Evolutionary conservation across 257 asterid species (phyloP).

Genomic region (Catharanthus roseus): DNA sequence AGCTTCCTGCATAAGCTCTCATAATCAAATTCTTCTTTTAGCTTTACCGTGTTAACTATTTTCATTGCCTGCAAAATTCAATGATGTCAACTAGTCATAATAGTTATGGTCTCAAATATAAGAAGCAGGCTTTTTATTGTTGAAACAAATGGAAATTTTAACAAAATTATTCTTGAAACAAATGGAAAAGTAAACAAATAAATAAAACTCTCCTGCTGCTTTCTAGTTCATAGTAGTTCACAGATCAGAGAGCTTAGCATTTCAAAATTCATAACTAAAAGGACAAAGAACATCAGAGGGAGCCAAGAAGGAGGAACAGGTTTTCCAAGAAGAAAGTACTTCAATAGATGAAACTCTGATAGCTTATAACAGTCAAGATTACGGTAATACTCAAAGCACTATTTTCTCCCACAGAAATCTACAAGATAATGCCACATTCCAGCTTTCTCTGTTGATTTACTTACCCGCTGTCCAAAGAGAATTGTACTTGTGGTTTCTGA

Average conservation of each 20-base stretch:
- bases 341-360: background rate
- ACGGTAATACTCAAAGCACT: background rate
- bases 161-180: too few relatives aligned
- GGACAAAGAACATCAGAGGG: background rate
- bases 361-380: background rate
- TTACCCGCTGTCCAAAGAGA: constrained; percentile 91
- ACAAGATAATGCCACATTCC: background rate
- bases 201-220: background rate
- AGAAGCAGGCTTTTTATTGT: background rate
- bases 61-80: constrained; percentile 80
- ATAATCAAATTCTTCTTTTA: constrained; percentile 90
- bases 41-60: constrained; percentile 65
- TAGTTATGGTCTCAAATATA: background rate
- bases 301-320: background rate
- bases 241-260: constrained; percentile 1
- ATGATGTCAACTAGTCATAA: constrained; percentile 2
- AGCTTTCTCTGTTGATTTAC: constrained; percentile 15
- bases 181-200: too few relatives aligned
- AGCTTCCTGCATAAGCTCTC: constrained; percentile 82
- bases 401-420: background rate
- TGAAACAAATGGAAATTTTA: too few relatives aligned
- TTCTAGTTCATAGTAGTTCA: background rate
- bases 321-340: background rate
- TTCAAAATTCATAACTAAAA: background rate
- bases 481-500: constrained; percentile 88